phyloP scores from a whole-genome alignment of 768 basidiomycete species.

The Pseudohyphozyma bogoriensis region DNA sequence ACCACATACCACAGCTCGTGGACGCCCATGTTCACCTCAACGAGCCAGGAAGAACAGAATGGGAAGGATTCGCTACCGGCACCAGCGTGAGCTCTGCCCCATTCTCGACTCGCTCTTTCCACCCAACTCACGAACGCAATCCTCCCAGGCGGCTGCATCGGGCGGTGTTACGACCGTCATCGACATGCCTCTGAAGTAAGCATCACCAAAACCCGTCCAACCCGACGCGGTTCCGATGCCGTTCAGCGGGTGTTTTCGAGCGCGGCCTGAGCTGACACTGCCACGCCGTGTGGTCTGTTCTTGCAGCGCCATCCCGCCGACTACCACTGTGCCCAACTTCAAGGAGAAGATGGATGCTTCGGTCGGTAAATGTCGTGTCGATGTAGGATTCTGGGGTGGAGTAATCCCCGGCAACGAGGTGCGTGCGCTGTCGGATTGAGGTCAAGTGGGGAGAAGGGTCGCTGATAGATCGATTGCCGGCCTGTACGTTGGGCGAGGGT shows the following conservation, averaged over 20 bases:
- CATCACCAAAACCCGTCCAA: too few relatives aligned
- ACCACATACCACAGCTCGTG: slow-evolving; percentile 16
- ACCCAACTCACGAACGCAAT: too few relatives aligned
- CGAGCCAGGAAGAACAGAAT: slow-evolving; percentile 32
- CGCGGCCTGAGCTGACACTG: too few relatives aligned
- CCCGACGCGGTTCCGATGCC: too few relatives aligned
- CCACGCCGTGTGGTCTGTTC: too few relatives aligned
- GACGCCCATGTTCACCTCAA: slow-evolving; percentile 35
- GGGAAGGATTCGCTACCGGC: slow-evolving; percentile 30
- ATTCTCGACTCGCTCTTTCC: fast-evolving
- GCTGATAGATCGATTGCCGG: too few relatives aligned
- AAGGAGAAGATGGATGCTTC: slow-evolving; percentile 62
- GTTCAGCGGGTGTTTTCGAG: too few relatives aligned
- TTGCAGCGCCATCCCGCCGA: slow-evolving; percentile 91
- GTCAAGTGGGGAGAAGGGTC: not conserved
- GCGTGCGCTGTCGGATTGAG: slow-evolving; percentile 7
- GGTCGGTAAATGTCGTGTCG: slow-evolving; percentile 59
- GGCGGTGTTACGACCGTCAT: slow-evolving; percentile 93
- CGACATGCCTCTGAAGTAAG: slow-evolving; percentile 99
- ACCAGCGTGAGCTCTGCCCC: slow-evolving; percentile 14
- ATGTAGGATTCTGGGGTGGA: slow-evolving; percentile 91
- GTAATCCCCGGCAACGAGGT: slow-evolving; percentile 86
- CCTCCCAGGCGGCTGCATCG: slow-evolving; percentile 58
- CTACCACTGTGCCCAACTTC: slow-evolving; percentile 71
- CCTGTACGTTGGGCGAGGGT: not conserved